Evolutionary conservation across 1,284 basidiomycete genomes (phyloP), one percentile per base, ranked within the genome.

Genomic region (Lentinus polychrous): DNA sequence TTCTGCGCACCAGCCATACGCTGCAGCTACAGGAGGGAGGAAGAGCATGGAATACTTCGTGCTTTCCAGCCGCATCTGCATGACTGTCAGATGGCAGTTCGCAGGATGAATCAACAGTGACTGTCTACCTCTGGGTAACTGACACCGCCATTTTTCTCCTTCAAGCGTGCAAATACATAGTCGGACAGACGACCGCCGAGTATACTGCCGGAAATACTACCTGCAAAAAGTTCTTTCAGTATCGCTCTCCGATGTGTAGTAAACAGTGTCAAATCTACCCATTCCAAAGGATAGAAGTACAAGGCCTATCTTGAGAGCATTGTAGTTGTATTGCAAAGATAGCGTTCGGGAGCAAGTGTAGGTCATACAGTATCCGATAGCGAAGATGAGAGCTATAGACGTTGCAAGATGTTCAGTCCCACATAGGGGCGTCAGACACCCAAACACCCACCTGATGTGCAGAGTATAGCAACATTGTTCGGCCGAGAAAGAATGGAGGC

Each of bases 181-280:
- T 94, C 92, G 1, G 85, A 89, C 69, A 81, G 90, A 8, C 81
- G 72, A 0, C 92, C 91, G 8, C 91, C 91, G 0, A 85, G 54
- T 7, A 92, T 55, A 51, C 81, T 86, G 2, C 91, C 91, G 1
- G 69, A 58, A 23, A 91, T 71, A 54, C 75, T 79, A 4, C 90
- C 88, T 64, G 22, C 22, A 42, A 4, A 23, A 27, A 5, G n/a
- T 20, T 17, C 7, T 6, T 20, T 36, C 8, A 35, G 35, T 14
- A 27, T 44, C 27, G 4, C 10, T 27, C 27, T 5, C 27, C 27
- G 27, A 27, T 27, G 4, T 27, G 27, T 10, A 27, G 6, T 24
- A 14, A 15, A 40, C 23, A 14, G 18, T 2, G 12, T 18, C 32
- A 5, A 49, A 57, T 72, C 14, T 54, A 79, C 86, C 86, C 10